Percentiles rank a stretch among this genome's conserved stretches.
phyloP scores from a whole-genome alignment of 2,329 filamentous ascomycete species.

The Penicillium griseofulvum region DNA sequence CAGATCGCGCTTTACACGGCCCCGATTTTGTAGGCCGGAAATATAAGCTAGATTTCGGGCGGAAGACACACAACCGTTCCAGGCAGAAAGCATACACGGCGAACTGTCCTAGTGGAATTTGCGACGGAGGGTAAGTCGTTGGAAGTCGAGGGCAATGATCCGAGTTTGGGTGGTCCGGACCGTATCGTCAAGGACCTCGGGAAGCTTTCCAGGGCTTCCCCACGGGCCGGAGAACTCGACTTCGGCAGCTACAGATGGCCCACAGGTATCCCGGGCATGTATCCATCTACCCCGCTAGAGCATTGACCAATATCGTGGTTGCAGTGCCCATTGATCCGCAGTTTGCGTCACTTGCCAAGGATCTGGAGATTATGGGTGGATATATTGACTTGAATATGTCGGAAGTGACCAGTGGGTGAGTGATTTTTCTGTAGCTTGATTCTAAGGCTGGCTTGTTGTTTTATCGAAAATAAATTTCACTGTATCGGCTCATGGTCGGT shows the following conservation, averaged over 20 bases:
- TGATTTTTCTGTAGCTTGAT: neutral
- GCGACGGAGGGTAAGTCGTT: constrained; percentile 44
- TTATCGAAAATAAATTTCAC: neutral
- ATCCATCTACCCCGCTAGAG: constrained; percentile 48
- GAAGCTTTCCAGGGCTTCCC: constrained; percentile 46
- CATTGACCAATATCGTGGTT: constrained; percentile 51
- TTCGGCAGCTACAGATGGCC: constrained; percentile 47
- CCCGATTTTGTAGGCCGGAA: constrained; percentile 26
- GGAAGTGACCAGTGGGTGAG: constrained; percentile 25
- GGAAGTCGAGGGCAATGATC: constrained; percentile 46
- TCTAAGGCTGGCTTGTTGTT: neutral
- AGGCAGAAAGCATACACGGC: constrained; percentile 47
- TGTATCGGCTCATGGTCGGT: neutral
- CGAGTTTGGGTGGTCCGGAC: constrained; percentile 45
- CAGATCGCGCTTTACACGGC: constrained; percentile 20
- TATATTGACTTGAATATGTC: constrained; percentile 48
- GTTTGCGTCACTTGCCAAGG: constrained; percentile 49
- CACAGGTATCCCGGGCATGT: constrained; percentile 52
- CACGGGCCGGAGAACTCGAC: constrained; percentile 40
- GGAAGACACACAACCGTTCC: constrained; percentile 45
- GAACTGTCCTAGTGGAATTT: constrained; percentile 48
- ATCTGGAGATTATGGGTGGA: constrained; percentile 51
- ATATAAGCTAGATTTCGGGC: constrained; percentile 49
- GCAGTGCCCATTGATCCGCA: constrained; percentile 47
- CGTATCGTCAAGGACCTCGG: constrained; percentile 37